phyloP scores from a whole-genome alignment of 2,329 filamentous ascomycete genomes.

The Akanthomyces uredinophilus region DNA sequence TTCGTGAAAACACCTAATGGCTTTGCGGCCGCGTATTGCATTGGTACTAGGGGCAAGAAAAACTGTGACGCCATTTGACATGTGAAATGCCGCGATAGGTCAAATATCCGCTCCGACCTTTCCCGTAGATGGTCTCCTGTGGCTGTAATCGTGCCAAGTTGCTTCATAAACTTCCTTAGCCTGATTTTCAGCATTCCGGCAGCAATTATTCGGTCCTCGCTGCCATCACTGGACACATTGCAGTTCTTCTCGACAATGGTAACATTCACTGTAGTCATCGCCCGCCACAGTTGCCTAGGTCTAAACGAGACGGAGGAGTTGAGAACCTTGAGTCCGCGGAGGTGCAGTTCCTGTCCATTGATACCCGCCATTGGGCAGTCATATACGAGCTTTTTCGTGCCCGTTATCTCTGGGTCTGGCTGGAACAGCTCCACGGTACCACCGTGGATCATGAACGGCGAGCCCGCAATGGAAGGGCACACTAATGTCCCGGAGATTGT shows the following conservation, averaged over 20 bases:
- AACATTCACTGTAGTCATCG: conserved; percentile 58
- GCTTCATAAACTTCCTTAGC: not conserved
- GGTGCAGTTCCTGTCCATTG: conserved; percentile 47
- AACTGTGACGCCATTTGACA: not conserved
- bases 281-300: conserved; percentile 53
- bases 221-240: conserved; percentile 18
- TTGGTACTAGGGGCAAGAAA: conserved; percentile 18
- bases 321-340: conserved; percentile 59
- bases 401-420: conserved; percentile 46
- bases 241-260: conserved; percentile 43
- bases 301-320: conserved; percentile 55
- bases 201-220: not conserved
- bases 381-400: conserved; percentile 56
- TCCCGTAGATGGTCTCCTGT: not conserved
- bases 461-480: conserved; percentile 29
- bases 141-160: not conserved
- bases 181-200: not conserved
- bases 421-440: conserved; percentile 55
- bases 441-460: conserved; percentile 55
- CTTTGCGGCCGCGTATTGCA: conserved; percentile 49
- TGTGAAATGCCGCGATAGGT: not conserved
- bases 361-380: conserved; percentile 55
- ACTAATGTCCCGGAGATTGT: not conserved
- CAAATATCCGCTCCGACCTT: not conserved
- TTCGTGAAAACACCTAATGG: conserved; percentile 47